phyloP scores from a whole-genome alignment of 1,284 basidiomycete species.

The Cutaneotrichosporon dermatis region DNA sequence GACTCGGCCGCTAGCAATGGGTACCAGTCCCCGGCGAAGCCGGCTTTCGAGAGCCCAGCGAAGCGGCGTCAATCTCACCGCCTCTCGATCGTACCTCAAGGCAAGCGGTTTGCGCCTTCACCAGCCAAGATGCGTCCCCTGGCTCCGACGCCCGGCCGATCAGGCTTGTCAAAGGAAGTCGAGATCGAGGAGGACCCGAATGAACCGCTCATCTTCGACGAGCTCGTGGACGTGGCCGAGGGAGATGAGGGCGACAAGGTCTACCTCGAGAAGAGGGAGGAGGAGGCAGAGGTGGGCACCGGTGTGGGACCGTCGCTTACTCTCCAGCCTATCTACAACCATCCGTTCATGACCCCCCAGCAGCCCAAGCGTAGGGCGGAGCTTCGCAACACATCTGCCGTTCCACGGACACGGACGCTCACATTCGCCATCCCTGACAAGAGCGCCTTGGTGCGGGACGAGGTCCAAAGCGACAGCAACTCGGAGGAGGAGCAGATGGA shows the following conservation, averaged over 20 bases:
- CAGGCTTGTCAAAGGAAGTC: conserved; percentile 7
- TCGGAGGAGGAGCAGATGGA: too few relatives aligned
- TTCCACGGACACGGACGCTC: conserved; percentile 26
- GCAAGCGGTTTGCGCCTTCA: conserved; percentile 39
- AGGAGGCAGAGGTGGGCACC: neutral
- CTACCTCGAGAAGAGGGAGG: conserved; percentile 36
- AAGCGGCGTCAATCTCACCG: conserved; percentile 30
- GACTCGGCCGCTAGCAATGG: neutral
- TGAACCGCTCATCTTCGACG: conserved; percentile 5
- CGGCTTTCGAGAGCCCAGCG: neutral
- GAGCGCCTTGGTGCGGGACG: neutral
- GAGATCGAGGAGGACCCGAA: neutral
- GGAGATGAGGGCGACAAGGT: conserved; percentile 42
- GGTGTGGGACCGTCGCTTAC: too few relatives aligned
- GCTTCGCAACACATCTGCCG: conserved; percentile 29
- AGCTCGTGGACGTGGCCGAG: conserved; percentile 27
- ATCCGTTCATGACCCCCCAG: conserved; percentile 37
- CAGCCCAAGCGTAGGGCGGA: conserved; percentile 25
- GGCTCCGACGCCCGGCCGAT: too few relatives aligned
- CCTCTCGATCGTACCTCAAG: conserved; percentile 39
- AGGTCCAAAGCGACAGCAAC: too few relatives aligned
- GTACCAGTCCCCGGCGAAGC: neutral
- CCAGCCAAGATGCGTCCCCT: conserved; percentile 19
- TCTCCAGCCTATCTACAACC: conserved; percentile 21
- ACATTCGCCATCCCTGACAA: conserved; percentile 1